phyloP scores from a whole-genome alignment of 108 stramenopile species.

The Stephanodiscus minutulus region DNA sequence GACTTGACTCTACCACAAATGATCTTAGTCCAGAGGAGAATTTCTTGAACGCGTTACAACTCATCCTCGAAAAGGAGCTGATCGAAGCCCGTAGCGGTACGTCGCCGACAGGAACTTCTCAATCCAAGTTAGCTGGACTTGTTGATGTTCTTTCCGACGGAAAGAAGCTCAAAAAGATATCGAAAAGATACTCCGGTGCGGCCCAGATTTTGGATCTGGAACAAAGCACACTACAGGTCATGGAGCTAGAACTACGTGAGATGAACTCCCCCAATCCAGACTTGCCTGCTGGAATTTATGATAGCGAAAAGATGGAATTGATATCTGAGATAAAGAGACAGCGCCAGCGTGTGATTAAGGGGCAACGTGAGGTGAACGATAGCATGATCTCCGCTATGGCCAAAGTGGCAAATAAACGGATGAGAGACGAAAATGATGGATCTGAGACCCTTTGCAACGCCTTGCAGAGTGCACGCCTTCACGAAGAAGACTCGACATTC shows the following conservation, averaged over 20 bases:
- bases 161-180: slow-evolving; percentile 69
- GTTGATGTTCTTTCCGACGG: slow-evolving; percentile 63
- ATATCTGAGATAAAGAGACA: slow-evolving; percentile 63
- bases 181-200: slow-evolving; percentile 57
- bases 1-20: slow-evolving; percentile 27
- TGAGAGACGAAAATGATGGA: slow-evolving; percentile 47
- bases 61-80: slow-evolving; percentile 39
- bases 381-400: slow-evolving; percentile 57
- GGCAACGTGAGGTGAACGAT: slow-evolving; percentile 53
- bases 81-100: slow-evolving; percentile 50
- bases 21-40: slow-evolving; percentile 51
- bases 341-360: slow-evolving; percentile 50
- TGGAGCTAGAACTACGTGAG: slow-evolving; percentile 56
- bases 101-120: slow-evolving; percentile 38
- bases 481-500: slow-evolving; percentile 18
- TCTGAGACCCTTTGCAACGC: slow-evolving; percentile 36
- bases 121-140: slow-evolving; percentile 40
- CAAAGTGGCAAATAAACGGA: slow-evolving; percentile 58
- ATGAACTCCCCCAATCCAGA: slow-evolving; percentile 20
- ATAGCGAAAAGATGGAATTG: slow-evolving; percentile 52
- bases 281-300: slow-evolving; percentile 32
- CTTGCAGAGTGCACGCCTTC: slow-evolving; percentile 11
- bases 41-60: slow-evolving; percentile 56
- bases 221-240: slow-evolving; percentile 59
- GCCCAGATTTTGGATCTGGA: slow-evolving; percentile 64